These are phyloP conservation scores for Phallus indusiatus DNA, from an alignment of 768 basidiomycete genomes.

Conservation along the genomic window DNA sequence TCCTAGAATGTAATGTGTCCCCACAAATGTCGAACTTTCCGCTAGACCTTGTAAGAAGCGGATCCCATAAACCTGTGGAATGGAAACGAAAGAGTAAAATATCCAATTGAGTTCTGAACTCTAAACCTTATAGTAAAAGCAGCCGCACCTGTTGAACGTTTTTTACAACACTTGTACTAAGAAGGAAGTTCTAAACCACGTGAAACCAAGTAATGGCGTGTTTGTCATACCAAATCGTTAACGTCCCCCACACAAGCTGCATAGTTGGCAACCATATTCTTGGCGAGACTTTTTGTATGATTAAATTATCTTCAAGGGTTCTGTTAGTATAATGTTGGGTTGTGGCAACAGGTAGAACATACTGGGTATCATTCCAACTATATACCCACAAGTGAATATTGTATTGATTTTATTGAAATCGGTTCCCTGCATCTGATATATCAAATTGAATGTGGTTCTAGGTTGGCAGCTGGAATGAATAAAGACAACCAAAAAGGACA, in stretches of 20 bases:
- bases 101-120: neutral
- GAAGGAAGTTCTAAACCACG: too few relatives aligned
- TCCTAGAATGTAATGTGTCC: slow-evolving; percentile 63
- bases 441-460: neutral
- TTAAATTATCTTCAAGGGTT: slow-evolving; percentile 44
- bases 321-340: neutral
- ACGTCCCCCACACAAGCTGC: slow-evolving; percentile 56
- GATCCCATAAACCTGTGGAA: slow-evolving; percentile 49
- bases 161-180: slow-evolving; percentile 45
- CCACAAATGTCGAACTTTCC: slow-evolving; percentile 70
- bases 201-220: too few relatives aligned
- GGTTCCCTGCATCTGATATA: slow-evolving; percentile 41
- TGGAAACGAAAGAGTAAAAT: neutral
- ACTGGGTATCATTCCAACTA: slow-evolving; percentile 68
- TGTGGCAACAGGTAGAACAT: slow-evolving; percentile 3
- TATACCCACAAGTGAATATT: slow-evolving; percentile 67
- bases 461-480: neutral
- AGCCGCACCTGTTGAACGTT: slow-evolving; percentile 44
- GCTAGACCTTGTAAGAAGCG: slow-evolving; percentile 66
- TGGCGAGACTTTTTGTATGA: slow-evolving; percentile 53
- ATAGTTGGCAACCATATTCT: slow-evolving; percentile 58
- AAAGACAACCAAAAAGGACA: neutral
- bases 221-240: slow-evolving; percentile 47
- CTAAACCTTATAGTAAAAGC: neutral
- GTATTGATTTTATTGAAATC: slow-evolving; percentile 64